A percentile compares a stretch with the other conserved stretches of the same genome.
Conservation (phyloP, 805 yeast species). For the Candida methanosorbosa region DNA sequence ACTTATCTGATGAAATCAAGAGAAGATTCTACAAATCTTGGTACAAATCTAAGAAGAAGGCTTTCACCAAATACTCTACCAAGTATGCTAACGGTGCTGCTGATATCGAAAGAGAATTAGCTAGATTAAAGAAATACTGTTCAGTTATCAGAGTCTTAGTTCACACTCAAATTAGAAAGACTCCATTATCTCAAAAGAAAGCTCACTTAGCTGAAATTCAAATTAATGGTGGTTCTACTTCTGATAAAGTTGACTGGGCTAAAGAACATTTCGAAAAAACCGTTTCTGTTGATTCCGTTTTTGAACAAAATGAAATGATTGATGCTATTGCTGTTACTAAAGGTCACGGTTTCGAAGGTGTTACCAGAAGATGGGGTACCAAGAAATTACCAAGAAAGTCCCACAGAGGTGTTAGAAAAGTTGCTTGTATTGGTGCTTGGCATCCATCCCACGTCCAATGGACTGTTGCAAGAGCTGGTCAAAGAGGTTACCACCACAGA, state of each 20-base stretch:
- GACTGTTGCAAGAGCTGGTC: constrained; percentile 99
- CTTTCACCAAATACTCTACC: constrained; percentile 99
- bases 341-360: constrained; percentile 99
- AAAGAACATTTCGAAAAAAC: constrained; percentile 98
- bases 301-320: constrained; percentile 97
- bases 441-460: constrained; percentile 99
- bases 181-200: constrained; percentile 98
- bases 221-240: constrained; percentile 97
- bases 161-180: constrained; percentile 99
- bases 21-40: constrained; percentile 99
- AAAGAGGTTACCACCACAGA: constrained; percentile 99
- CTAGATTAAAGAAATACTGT: constrained; percentile 98
- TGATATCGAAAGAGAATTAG: constrained; percentile 90
- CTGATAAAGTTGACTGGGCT: constrained; percentile 99
- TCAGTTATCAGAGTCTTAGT: constrained; percentile 97
- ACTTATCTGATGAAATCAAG: constrained; percentile 97
- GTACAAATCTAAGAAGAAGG: constrained; percentile 99
- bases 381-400: constrained; percentile 99
- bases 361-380: constrained; percentile 99
- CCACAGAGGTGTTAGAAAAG: constrained; percentile 99
- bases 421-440: constrained; percentile 99
- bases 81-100: constrained; percentile 91
- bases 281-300: constrained; percentile 88
- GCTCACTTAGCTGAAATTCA: constrained; percentile 99
- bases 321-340: constrained; percentile 99